Base-by-base conservation (phyloP, 177 flowering plant genomes). In the Telopea speciosissima region DNA sequence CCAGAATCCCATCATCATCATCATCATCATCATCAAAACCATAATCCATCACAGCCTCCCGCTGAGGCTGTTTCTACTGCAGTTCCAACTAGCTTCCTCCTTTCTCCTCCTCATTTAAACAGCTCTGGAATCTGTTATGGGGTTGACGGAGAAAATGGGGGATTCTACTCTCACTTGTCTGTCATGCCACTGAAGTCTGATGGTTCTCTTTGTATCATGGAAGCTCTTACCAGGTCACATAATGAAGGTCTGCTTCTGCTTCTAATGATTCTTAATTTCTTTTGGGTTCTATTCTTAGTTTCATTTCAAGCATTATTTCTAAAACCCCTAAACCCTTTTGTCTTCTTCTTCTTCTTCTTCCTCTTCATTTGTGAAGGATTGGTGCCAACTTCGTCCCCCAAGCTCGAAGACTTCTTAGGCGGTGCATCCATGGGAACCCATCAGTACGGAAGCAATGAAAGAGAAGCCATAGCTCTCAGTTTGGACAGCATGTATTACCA, bases 181-280 rank as follows among this genome's bases (percentile, higher is more conserved):
- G 86, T 83, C 1, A 95, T 94, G 97, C 99, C 97, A 12, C 86
- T 94, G 68, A 92, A 92, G 75, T 90, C 97, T 19, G 99, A 94
- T 79, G 97, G 97, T 14, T 90, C 97, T 73, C 93, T 92, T 62
- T 90, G 93, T 69, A 85, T 91, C 79, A 90, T 90, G 92, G 96
- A 90, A 77, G 90, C 97, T 68, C 86, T 88, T 73, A 58, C 71
- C 22, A 86, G 85, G 74, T 88, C 99, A 66, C 89, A 85, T 16
- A 66, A 81, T 24, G 80, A 89, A 82, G 93, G 94, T 87, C 22
- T 40, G 63, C 72, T 62, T 52, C n/a, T 61, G 17, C 54, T 68
- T 68, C 25, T 5, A 36, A 36, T 36, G 8, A 36, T 36, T 36
- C 9, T 36, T 31, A 5, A 5, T n/a, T 16, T 60, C 13, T 73